Conservation (phyloP, 1,284 basidiomycete genomes). For the Tylopilus orsonianus region DNA sequence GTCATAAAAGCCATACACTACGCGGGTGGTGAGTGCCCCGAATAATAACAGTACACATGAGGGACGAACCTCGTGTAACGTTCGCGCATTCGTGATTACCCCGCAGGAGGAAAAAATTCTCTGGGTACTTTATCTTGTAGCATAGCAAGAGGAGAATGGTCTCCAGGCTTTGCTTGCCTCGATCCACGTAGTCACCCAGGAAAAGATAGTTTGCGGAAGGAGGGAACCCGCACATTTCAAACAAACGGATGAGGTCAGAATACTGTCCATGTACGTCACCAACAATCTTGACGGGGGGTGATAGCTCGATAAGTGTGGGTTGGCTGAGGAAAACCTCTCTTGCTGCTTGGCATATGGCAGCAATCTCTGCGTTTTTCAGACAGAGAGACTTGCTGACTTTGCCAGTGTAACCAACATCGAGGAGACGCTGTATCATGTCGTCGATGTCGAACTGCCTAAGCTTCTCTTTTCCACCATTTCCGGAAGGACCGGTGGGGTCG, state of each 20-base stretch:
- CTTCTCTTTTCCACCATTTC: constrained; percentile 56
- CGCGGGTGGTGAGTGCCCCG: constrained; percentile 18
- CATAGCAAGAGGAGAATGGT: constrained; percentile 95
- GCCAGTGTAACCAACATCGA: constrained; percentile 97
- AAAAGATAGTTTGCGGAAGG: constrained; percentile 98
- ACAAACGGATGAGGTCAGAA: constrained; percentile 95
- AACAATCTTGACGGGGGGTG: constrained; percentile 98
- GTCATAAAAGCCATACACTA: constrained; percentile 99
- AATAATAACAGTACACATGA: constrained; percentile 6
- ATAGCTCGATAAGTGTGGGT: constrained; percentile 96
- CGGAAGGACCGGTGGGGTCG: constrained; percentile 36
- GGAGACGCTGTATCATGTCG: constrained; percentile 95
- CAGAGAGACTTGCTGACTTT: constrained; percentile 97
- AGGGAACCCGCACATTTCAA: constrained; percentile 99
- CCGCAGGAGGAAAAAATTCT: constrained; percentile 98
- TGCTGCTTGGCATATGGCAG: constrained; percentile 93
- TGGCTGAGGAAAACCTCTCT: constrained; percentile 96
- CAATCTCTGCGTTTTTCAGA: constrained; percentile 96
- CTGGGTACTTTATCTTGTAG: constrained; percentile 99
- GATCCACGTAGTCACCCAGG: constrained; percentile 97
- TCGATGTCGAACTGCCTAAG: constrained; percentile 86
- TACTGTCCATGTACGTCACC: constrained; percentile 99
- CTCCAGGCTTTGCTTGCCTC: constrained; percentile 98
- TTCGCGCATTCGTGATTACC: constrained; percentile 99
- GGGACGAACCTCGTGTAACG: constrained; percentile 85